Base-by-base conservation (phyloP, 1,284 basidiomycete species). In the Blastosporella zonata region DNA sequence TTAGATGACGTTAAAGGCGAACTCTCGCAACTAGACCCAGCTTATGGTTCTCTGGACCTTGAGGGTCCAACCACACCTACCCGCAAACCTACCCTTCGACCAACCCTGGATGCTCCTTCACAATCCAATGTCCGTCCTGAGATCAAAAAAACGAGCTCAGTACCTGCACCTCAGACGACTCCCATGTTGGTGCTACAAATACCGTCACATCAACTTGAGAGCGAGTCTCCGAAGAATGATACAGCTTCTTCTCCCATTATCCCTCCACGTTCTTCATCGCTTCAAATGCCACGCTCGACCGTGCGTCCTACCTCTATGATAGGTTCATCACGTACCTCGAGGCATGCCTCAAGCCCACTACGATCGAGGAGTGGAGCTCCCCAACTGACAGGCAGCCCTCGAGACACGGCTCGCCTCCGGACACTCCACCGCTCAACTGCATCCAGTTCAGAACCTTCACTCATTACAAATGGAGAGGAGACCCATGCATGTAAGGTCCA, bases 361-460 rank as follows among this genome's bases (percentile, higher is more conserved):
- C 68, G 71, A 57, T 66, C 71, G 43, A 61, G 67, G 59, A 69
- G 61, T 62, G 71, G 62, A 56, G 65, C 69, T 67, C 55, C 74
- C 45, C 47, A 59, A 40, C 43, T 58, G 43, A 34, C 55, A 50
- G 56, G 62, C 28, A 63, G 55, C 40, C 52, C 62, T 55, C 74
- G 76, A 47, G 80, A 81, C 46, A 62, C 68, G 12, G 66, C 71
- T 39, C 75, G 74, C 41, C 70, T 87, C 39, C 77, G 79, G 9
- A 77, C 79, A 21, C 74, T 83, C 45, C 82, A 83, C 60, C 81
- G 81, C 29, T 81, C 83, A 25, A 79, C 77, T 6, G 85, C 86
- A 36, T 89, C 85, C 44, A 84, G 77, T 52, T 90, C 87, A 31
- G 87, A 90, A 64, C 87, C 88, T 4, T 89, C 87, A 6, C 72